A percentile compares a stretch with the other conserved stretches of the same genome.
These are phyloP conservation scores for Teratosphaeria pseudoeucalypti DNA, from an alignment of 2,329 filamentous ascomycete genomes.

Conservation along the genomic window DNA sequence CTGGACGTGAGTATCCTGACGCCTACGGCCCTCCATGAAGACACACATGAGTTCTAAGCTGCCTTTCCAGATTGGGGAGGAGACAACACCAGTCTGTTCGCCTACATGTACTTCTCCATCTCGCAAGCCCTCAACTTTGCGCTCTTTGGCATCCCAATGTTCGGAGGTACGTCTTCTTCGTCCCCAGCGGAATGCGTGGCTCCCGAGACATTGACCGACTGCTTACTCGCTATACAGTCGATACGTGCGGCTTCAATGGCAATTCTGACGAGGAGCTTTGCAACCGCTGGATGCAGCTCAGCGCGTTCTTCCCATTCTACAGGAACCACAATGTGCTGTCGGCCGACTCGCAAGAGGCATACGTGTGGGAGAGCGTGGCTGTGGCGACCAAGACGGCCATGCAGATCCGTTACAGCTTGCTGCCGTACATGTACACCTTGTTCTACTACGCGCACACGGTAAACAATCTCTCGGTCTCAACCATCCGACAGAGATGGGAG, in stretches of 20 bases:
- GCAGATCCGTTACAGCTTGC: conserved; percentile 57
- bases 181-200: conserved; percentile 39
- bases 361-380: conserved; percentile 27
- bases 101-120: conserved; percentile 58
- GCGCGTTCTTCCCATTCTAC: conserved; percentile 69
- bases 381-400: conserved; percentile 32
- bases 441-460: conserved; percentile 56
- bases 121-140: conserved; percentile 66
- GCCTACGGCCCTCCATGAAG: no score
- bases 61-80: conserved; percentile 56
- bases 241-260: conserved; percentile 60
- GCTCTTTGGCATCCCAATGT: conserved; percentile 65
- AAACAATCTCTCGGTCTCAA: conserved; percentile 33
- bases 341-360: conserved; percentile 58
- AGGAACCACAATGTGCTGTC: conserved; percentile 61
- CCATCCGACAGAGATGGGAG: no score
- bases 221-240: conserved; percentile 40
- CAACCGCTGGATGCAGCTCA: conserved; percentile 39
- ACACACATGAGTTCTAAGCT: no score
- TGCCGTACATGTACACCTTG: conserved; percentile 69
- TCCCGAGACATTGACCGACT: not conserved
- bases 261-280: conserved; percentile 62
- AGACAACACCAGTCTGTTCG: conserved; percentile 52
- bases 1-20: conserved; percentile 40
- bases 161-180: conserved; percentile 30